A percentile compares a stretch with the other conserved stretches of the same genome.
These are phyloP conservation scores for Apium graveolens DNA, from an alignment of 129 eudicot genomes.

Conservation along the genomic window DNA sequence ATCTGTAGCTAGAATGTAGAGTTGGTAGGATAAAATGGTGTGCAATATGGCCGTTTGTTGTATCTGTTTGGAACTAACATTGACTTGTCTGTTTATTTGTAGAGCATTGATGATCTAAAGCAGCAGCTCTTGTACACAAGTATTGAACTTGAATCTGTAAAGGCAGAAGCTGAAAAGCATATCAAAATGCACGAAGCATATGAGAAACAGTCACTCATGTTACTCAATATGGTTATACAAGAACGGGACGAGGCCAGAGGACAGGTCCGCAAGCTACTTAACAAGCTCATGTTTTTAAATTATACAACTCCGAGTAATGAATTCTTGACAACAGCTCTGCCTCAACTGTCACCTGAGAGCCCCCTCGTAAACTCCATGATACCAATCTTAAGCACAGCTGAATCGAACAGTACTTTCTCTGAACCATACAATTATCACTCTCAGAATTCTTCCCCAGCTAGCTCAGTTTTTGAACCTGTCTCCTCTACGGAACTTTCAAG, in stretches of 20 bases:
- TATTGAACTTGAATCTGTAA: conserved; percentile 53
- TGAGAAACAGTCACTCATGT: conserved; percentile 38
- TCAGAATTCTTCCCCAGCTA: conserved; percentile 41
- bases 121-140: conserved; percentile 50
- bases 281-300: conserved; percentile 22
- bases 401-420: conserved; percentile 46
- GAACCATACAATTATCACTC: conserved; percentile 34
- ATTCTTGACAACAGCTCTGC: conserved; percentile 7
- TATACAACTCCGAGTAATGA: conserved; percentile 4
- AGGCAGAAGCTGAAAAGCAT: conserved; percentile 49
- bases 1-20: too few relatives aligned
- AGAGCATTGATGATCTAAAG: conserved; percentile 55
- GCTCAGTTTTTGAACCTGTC: conserved; percentile 44
- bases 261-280: conserved; percentile 40
- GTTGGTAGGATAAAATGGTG: too few relatives aligned
- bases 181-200: conserved; percentile 43
- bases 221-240: conserved; percentile 41
- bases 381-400: conserved; percentile 49
- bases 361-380: conserved; percentile 32
- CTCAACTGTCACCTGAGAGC: conserved; percentile 23
- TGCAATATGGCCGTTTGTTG: neutral
- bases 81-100: neutral
- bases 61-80: neutral
- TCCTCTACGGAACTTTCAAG: conserved; percentile 50
- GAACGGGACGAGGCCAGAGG: conserved; percentile 85